A percentile compares a stretch with the other conserved stretches of the same genome.
Conservation (phyloP, 176 grass and related monocot genomes). For the Panicum miliaceum region DNA sequence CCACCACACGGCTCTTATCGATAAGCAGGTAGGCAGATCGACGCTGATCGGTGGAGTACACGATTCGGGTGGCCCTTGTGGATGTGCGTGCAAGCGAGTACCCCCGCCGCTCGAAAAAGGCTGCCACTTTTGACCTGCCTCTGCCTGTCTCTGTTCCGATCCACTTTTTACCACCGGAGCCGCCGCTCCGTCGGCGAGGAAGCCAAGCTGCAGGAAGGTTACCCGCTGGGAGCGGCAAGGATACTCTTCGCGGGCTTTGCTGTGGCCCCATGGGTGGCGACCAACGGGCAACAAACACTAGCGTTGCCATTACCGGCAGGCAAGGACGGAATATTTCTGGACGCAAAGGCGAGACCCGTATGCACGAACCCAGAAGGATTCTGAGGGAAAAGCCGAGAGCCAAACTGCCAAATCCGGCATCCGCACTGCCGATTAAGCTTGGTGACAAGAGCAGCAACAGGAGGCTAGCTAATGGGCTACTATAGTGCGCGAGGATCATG, state of each 20-base stretch:
- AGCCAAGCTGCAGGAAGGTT: no score
- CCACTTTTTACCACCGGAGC: neutral
- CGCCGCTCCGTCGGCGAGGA: no score
- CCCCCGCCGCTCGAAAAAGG: neutral
- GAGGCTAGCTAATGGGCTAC: no score
- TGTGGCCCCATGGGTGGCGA: neutral
- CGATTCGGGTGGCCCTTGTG: neutral
- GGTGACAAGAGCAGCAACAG: neutral
- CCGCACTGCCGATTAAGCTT: neutral
- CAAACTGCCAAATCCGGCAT: neutral
- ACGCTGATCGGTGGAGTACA: neutral
- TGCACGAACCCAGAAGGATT: neutral
- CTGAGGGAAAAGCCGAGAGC: neutral
- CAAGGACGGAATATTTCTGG: neutral
- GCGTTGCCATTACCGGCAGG: neutral
- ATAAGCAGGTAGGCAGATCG: conserved; percentile 22
- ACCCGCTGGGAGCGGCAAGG: no score
- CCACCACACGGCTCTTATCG: neutral
- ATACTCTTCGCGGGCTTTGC: neutral
- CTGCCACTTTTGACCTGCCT: neutral
- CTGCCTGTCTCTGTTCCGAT: neutral
- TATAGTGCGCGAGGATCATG: no score
- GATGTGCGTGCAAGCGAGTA: neutral
- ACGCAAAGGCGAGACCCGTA: neutral
- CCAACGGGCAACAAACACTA: neutral